Evolutionary conservation across 805 yeast genomes (phyloP), one percentile per base, ranked within the genome.

Genomic region (Yueomyces sp.): DNA sequence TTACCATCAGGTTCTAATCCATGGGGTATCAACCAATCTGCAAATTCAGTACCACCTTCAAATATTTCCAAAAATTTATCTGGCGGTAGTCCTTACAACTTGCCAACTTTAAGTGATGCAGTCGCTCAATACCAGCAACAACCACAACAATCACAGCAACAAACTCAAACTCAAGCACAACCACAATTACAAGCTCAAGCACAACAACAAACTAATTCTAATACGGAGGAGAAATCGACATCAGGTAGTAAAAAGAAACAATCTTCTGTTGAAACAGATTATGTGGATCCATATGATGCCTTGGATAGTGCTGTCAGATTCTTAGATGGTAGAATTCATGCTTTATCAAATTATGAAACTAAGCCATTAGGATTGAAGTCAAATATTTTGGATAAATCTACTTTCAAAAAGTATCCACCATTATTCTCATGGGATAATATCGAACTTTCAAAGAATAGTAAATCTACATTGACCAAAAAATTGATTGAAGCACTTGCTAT

Each of bases 381-480:
- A 4, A 51, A 51, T 39, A 40, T 55, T 26, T 44, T 62, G 29
- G 58, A 56, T 36, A 57, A 58, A 12, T 55, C 51, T n/a, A 51
- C 53, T 3, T 53, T 60, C 39, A 46, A 48, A 6, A 47, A 49
- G 33, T 59, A 54, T 38, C 69, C 78, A 44, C 73, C 79, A 2
- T 62, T 77, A 42, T 76, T 77, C 54, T 66, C 76, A 26, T 75
- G 70, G 57, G 59, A 55, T 29, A 51, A 55, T 9, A 67, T 72
- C 41, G 60, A 60, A 11, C 50, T 56, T 30, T 47, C 66, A 1
- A 56, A 64, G 40, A 61, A 62, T 37, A 55, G 68, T 26, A 63
- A 55, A 5, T 56, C 57, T 40, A 51, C 52, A 4, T 43, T 61
- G 42, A 55, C 58, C 2, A 51, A 56, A 30, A 66, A 59, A 49